Percentiles rank a stretch among this genome's conserved stretches.
phyloP scores from a whole-genome alignment of 371 early-diverging fungal species.

The Mortierella sp. region DNA sequence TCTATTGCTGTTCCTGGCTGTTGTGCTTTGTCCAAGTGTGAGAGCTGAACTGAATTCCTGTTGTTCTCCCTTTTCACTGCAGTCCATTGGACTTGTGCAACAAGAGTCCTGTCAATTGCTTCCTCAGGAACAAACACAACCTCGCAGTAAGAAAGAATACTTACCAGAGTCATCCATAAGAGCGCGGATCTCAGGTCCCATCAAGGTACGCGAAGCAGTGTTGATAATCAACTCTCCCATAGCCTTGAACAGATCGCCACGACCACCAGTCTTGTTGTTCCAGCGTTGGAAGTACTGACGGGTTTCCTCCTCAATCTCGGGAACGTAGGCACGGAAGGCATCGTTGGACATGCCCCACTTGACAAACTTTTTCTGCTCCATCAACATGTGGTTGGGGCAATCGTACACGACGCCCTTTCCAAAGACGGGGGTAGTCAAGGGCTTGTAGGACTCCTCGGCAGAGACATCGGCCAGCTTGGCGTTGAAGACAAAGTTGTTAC shows the following conservation, averaged over 20 bases:
- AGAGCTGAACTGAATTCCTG: background rate
- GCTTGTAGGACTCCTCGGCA: conserved; percentile 95
- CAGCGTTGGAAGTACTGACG: conserved; percentile 79
- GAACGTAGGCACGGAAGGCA: conserved; percentile 89
- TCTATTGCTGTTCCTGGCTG: background rate
- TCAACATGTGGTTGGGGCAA: conserved; percentile 90
- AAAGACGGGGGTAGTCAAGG: conserved; percentile 95
- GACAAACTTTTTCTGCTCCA: conserved; percentile 98
- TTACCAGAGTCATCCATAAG: conserved; percentile 79
- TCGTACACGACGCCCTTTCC: conserved; percentile 98
- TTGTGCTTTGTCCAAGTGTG: background rate
- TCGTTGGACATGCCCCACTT: conserved; percentile 93
- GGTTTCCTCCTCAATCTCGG: conserved; percentile 89
- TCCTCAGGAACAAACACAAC: too few relatives aligned
- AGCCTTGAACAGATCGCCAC: conserved; percentile 80
- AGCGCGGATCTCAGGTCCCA: conserved; percentile 94
- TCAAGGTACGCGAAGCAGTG: conserved; percentile 94
- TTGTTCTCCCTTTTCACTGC: background rate
- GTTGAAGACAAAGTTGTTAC: conserved; percentile 97
- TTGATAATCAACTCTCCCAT: conserved; percentile 94
- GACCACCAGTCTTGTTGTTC: conserved; percentile 62
- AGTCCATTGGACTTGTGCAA: background rate
- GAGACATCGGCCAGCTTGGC: conserved; percentile 89
- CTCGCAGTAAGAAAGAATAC: background rate
- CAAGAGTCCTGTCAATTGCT: background rate